Conservation (phyloP, 2,329 filamentous ascomycete species). For the Penicillium sp. region DNA sequence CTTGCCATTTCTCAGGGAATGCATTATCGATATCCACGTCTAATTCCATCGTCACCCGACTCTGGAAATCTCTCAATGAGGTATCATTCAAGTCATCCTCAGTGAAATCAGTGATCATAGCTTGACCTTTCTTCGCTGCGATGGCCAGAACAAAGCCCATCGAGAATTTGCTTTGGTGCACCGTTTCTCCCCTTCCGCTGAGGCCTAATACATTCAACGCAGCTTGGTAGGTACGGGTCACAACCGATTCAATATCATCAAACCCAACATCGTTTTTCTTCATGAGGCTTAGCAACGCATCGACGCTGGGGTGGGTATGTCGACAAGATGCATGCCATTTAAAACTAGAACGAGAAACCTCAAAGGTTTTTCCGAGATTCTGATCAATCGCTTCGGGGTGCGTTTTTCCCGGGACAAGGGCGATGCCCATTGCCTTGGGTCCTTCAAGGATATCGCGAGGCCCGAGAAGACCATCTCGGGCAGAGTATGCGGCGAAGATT, state of each 20-base stretch:
- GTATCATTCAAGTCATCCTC: conserved; percentile 30
- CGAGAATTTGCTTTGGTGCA: conserved; percentile 41
- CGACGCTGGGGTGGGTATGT: conserved; percentile 38
- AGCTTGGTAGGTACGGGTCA: conserved; percentile 34
- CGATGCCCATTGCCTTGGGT: conserved; percentile 31
- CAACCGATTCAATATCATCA: conserved; percentile 34
- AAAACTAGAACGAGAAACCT: conserved; percentile 35
- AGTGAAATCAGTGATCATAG: conserved; percentile 37
- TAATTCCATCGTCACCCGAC: conserved; percentile 32
- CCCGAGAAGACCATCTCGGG: conserved; percentile 32
- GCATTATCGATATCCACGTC: conserved; percentile 31
- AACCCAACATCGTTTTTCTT: conserved; percentile 27
- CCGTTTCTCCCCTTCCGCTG: conserved; percentile 33
- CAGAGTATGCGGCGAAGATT: conserved; percentile 36
- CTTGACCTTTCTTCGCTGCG: conserved; percentile 36
- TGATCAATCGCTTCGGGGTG: conserved; percentile 29
- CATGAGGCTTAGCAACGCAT: conserved; percentile 35
- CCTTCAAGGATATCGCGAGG: conserved; percentile 36
- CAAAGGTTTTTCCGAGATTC: conserved; percentile 30
- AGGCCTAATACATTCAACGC: conserved; percentile 36
- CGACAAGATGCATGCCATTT: conserved; percentile 41
- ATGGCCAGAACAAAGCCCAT: conserved; percentile 41
- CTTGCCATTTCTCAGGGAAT: conserved; percentile 35
- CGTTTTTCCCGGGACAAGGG: conserved; percentile 27
- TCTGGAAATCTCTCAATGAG: conserved; percentile 30